Evolutionary conservation across 2,329 filamentous ascomycete species (phyloP), one percentile per base, ranked within the genome.

Genomic region (Xylariaceae sp.): DNA sequence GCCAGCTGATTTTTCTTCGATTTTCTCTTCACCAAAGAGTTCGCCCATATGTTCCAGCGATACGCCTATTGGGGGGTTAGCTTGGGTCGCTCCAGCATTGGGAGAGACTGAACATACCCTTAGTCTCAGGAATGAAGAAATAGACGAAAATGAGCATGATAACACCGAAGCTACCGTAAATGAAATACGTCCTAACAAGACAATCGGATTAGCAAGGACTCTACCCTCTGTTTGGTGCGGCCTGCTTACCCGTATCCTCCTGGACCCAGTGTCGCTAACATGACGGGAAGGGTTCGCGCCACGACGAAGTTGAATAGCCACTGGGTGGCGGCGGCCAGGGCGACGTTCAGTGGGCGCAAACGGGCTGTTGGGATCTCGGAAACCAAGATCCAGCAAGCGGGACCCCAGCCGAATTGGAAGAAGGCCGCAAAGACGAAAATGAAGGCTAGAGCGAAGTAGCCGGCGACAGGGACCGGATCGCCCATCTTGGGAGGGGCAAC

Each of bases 241-340:
- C 55, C 23, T 36, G 55, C 63, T 57, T 48, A 64, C 50, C 81
- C 82, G 41, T 71, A 74, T 4, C 71, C 70, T 23, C 60, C 55
- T 2, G 53, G 48, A 3, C 72, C 73, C 20, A 74, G 66, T 2
- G 68, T 76, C 72, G 76, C 77, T 53, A 88, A 72, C 85, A 88
- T 88, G 55, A 80, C 81, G 0, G 84, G 84, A 3, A 85, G 83
- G 6, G 83, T 82, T 37, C 82, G 74, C 8, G 84, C 82, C 47
- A 88, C 81, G 13, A 85, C 82, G 51, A 87, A 84, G 63, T 87
- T 86, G 69, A 86, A 86, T 1, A 86, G 66, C 83, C 83, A 85
- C 64, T 86, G 82, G 1, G 81, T 85, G 1, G 82, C 82, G 2
- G 83, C 82, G 0, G 80, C 83, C 41, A 85, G 75, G 2, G 82